A percentile compares a stretch with the other conserved stretches of the same genome.
phyloP scores from a whole-genome alignment of 2,329 filamentous ascomycete genomes.

The Aureobasidium sp. region DNA sequence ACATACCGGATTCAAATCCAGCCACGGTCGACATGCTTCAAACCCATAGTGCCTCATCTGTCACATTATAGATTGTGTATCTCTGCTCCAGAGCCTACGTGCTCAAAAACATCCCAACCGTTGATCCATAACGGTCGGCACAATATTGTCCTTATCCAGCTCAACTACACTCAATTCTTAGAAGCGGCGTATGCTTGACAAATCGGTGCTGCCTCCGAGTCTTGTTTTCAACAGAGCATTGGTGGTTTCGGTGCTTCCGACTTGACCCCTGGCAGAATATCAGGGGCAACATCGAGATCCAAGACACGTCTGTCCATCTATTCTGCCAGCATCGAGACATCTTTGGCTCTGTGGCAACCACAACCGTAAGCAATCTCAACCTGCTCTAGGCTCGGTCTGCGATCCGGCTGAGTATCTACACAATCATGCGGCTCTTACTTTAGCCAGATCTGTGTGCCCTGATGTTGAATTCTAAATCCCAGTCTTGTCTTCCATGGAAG shows the following conservation, averaged over 20 bases:
- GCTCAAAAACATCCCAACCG: neutral
- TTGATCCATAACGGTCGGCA: neutral
- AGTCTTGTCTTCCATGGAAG: no score
- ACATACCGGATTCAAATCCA: neutral
- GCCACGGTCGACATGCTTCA: neutral
- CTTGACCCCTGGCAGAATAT: neutral
- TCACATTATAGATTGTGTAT: neutral
- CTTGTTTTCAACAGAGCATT: neutral
- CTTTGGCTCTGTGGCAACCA: neutral
- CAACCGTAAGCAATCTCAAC: neutral
- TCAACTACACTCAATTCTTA: neutral
- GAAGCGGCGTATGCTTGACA: neutral
- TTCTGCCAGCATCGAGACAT: neutral
- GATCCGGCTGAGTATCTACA: neutral
- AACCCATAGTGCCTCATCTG: neutral
- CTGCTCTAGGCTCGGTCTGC: neutral
- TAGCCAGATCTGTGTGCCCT: neutral
- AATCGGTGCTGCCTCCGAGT: neutral
- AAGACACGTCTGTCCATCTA: neutral
- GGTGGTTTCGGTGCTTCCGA: neutral
- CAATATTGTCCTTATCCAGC: neutral
- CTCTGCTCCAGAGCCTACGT: no score
- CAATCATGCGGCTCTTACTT: neutral
- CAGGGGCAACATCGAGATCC: neutral
- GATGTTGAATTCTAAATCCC: no score